Conservation (phyloP, 441 rosid genomes). For the Corymbia calophylla region DNA sequence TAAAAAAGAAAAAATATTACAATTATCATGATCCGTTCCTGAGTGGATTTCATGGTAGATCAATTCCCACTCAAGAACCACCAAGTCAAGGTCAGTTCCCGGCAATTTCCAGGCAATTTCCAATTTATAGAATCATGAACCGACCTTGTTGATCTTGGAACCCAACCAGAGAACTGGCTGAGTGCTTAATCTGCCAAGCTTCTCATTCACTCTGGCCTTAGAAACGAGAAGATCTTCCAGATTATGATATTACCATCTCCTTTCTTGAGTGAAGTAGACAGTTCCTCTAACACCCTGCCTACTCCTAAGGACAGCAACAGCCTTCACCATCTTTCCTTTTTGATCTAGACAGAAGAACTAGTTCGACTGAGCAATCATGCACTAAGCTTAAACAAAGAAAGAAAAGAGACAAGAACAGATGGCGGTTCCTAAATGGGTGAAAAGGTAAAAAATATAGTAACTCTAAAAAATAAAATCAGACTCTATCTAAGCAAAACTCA, state of each 20-base stretch:
- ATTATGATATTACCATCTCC: neutral
- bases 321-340: neutral
- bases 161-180: rapidly evolving
- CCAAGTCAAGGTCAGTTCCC: neutral
- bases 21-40: rapidly evolving
- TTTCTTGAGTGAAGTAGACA: neutral
- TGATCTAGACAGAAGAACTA: neutral
- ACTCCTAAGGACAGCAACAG: neutral
- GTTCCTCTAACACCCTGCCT: neutral
- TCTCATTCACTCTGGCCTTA: neutral
- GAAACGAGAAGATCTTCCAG: neutral
- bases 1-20: neutral
- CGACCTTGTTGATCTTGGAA: neutral
- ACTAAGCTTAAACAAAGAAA: neutral
- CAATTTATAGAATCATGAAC: rapidly evolving
- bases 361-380: neutral
- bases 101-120: rapidly evolving
- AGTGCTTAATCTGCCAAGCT: neutral
- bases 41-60: neutral
- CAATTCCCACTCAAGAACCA: neutral
- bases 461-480: neutral
- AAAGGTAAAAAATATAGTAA: neutral
- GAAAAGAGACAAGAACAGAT: neutral
- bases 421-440: neutral
- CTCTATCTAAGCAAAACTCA: neutral